Percentiles rank a stretch among this genome's conserved stretches.
Conservation (phyloP, 78 protist genomes). For the Bigelowiella natans region DNA sequence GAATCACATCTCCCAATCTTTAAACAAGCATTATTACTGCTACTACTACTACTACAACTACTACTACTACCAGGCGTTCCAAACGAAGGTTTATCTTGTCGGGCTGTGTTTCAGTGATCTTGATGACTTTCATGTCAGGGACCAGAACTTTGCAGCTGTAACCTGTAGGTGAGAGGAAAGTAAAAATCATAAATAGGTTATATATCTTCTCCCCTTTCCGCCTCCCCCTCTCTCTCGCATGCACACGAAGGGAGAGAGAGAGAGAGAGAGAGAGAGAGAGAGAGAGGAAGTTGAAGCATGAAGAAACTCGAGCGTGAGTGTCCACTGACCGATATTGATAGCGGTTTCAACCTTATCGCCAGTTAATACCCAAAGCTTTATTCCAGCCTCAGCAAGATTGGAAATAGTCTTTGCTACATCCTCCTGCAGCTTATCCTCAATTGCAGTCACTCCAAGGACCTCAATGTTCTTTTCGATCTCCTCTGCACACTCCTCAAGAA, state of each 20-base stretch:
- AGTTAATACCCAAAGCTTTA: constrained; percentile 40
- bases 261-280: too few relatives aligned
- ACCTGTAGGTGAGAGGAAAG: too few relatives aligned
- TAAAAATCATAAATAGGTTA: too few relatives aligned
- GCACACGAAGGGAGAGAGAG: too few relatives aligned
- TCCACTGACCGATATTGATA: background rate
- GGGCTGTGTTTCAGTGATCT: background rate
- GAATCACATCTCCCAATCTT: too few relatives aligned
- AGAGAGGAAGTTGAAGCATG: too few relatives aligned
- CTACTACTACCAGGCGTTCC: background rate
- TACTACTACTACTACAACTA: too few relatives aligned
- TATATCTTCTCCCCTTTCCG: too few relatives aligned
- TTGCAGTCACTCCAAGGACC: constrained; percentile 13
- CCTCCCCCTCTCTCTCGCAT: too few relatives aligned
- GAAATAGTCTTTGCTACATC: constrained; percentile 32
- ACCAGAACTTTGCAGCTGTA: background rate
- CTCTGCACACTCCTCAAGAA: background rate
- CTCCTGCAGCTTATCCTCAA: constrained; percentile 36
- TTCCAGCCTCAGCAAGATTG: constrained; percentile 2
- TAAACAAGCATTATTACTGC: too few relatives aligned
- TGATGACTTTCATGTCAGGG: background rate
- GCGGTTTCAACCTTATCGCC: constrained; percentile 42
- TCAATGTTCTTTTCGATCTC: constrained; percentile 8
- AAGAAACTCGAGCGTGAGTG: too few relatives aligned
- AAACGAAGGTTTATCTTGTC: background rate